A percentile compares a stretch with the other conserved stretches of the same genome.
These are phyloP conservation scores for Magnusiomyces sp. DNA, from an alignment of 1,139 yeast species.

Conservation along the genomic window DNA sequence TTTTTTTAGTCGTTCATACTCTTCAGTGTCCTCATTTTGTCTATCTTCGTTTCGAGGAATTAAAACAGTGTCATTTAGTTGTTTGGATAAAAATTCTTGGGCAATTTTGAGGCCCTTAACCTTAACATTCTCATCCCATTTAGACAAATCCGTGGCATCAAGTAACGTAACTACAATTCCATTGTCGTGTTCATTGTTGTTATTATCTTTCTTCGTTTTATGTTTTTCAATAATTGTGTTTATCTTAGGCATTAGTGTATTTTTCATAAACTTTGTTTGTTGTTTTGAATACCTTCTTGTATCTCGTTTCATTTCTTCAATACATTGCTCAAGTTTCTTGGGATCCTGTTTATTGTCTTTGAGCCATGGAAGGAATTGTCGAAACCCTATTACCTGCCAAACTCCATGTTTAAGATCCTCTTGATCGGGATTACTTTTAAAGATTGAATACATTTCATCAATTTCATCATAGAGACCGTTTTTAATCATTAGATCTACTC, in stretches of 20 bases:
- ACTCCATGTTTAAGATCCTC: conserved; percentile 57
- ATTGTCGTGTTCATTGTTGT: conserved; percentile 38
- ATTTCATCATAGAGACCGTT: conserved; percentile 57
- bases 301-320: conserved; percentile 70
- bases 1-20: conserved; percentile 34
- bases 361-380: conserved; percentile 84
- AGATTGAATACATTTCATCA: conserved; percentile 37
- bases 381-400: conserved; percentile 94
- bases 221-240: conserved; percentile 8
- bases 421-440: background rate
- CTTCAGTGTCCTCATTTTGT: conserved; percentile 15
- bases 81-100: conserved; percentile 32
- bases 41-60: background rate
- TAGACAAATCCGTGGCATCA: conserved; percentile 62
- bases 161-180: conserved; percentile 61
- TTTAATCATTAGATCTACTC: conserved; percentile 79
- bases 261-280: conserved; percentile 90
- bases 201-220: background rate
- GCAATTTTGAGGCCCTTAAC: conserved; percentile 49
- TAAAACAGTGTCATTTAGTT: conserved; percentile 12
- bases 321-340: conserved; percentile 37
- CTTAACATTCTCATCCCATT: conserved; percentile 54
- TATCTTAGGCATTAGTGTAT: conserved; percentile 54
- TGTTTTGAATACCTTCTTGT: conserved; percentile 83
- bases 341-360: conserved; percentile 22